Conservation (phyloP, 345 rosid genomes). For the Pugionium cornutum region DNA sequence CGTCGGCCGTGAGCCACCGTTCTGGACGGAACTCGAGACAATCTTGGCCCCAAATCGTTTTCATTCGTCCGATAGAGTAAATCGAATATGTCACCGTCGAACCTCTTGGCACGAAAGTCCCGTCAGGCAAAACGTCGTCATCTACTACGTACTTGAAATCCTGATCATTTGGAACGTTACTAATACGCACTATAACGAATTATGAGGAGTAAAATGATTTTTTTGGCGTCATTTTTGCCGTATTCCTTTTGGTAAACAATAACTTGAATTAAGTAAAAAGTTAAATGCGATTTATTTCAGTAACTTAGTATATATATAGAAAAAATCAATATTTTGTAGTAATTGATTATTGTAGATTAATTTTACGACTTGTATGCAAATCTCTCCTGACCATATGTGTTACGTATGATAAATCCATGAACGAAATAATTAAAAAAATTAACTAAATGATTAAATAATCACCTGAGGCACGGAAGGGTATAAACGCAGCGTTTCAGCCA, state of each 20-base stretch:
- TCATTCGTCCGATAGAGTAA: slow-evolving; percentile 85
- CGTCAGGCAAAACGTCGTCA: slow-evolving; percentile 81
- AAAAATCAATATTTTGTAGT: neutral
- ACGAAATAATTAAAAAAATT: neutral
- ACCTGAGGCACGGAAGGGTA: slow-evolving; percentile 88
- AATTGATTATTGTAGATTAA: neutral
- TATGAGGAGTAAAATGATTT: slow-evolving; percentile 3
- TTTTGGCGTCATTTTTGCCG: slow-evolving; percentile 10
- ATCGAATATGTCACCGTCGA: slow-evolving; percentile 89
- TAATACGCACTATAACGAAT: slow-evolving; percentile 19
- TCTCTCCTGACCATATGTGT: slow-evolving; percentile 12
- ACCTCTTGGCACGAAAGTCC: slow-evolving; percentile 74
- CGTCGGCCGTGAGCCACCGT: slow-evolving; percentile 67
- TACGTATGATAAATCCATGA: neutral
- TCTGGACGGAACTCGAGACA: slow-evolving; percentile 82
- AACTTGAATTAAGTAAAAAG: slow-evolving; percentile 7
- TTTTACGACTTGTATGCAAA: neutral
- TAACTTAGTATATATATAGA: neutral
- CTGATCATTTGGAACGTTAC: slow-evolving; percentile 35
- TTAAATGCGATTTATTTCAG: slow-evolving; percentile 12
- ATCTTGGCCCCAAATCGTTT: slow-evolving; percentile 88
- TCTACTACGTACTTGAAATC: slow-evolving; percentile 77
- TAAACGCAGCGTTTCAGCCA: slow-evolving; percentile 82
- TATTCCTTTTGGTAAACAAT: slow-evolving; percentile 12
- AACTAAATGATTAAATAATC: neutral